Evolutionary conservation across 345 rosid species (phyloP).

Genomic region (Barbarea vulgaris): DNA sequence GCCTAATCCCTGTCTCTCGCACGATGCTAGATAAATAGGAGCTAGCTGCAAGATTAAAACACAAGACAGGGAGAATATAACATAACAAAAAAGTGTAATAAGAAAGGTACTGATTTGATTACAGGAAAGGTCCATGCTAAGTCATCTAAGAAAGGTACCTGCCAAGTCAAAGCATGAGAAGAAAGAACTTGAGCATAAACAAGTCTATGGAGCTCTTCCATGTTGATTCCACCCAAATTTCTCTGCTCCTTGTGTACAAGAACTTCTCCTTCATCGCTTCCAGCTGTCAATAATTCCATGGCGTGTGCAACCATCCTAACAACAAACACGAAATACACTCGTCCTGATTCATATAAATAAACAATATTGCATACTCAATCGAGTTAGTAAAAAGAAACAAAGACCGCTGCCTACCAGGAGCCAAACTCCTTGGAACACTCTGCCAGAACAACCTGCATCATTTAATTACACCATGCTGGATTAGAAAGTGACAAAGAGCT

Average conservation of each 20-base stretch:
- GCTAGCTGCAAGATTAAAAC: slow-evolving; percentile 64
- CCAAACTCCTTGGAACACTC: slow-evolving; percentile 94
- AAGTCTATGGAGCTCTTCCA: slow-evolving; percentile 91
- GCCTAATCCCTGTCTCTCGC: slow-evolving; percentile 85
- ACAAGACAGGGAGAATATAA: background rate
- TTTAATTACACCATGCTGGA: slow-evolving; percentile 14
- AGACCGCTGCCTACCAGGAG: slow-evolving; percentile 69
- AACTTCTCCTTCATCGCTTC: slow-evolving; percentile 70
- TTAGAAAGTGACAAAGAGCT: slow-evolving; percentile 10
- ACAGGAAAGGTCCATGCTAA: slow-evolving; percentile 1
- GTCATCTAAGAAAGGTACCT: slow-evolving; percentile 51
- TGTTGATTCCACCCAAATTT: slow-evolving; percentile 73
- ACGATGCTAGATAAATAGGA: slow-evolving; percentile 84
- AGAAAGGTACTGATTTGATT: background rate
- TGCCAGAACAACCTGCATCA: slow-evolving; percentile 81
- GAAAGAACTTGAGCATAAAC: slow-evolving; percentile 94
- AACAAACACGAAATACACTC: slow-evolving; percentile 26
- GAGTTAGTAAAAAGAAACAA: slow-evolving; percentile 11
- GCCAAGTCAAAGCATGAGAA: slow-evolving; percentile 94
- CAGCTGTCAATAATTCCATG: slow-evolving; percentile 79
- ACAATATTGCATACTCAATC: slow-evolving; percentile 15
- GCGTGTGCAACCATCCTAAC: slow-evolving; percentile 95
- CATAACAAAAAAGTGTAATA: background rate
- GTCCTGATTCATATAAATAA: slow-evolving; percentile 9
- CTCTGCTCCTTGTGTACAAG: slow-evolving; percentile 75